Base-by-base conservation (phyloP, 441 rosid species). In the Erodium trifolium region DNA sequence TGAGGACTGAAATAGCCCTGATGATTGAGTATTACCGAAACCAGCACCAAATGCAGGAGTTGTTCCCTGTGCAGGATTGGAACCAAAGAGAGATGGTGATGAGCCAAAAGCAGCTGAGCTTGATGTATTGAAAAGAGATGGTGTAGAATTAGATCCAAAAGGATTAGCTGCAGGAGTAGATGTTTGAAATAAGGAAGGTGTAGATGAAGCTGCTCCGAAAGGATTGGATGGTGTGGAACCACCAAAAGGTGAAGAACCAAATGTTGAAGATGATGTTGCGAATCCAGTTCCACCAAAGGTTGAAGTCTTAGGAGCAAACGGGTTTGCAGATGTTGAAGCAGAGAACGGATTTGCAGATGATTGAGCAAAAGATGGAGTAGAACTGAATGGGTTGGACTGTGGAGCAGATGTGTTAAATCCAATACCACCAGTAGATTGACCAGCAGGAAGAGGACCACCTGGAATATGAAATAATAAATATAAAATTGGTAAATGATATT, bases 371-470 rank as follows among this genome's bases (percentile, higher is more conserved):
- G 87, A 59, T 66, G 80, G 67, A 19, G 84, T 43, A 14, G 79
- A 73, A 76, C 88, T 77, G 76, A 87, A 88, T 31, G 80, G 75
- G 77, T 75, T 87, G 17, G 89, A 39, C 68, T 79, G 83, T 65
- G 81, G 72, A 73, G 82, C 67, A 47, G 88, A 27, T 37, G 70
- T 75, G 67, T 77, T 73, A 68, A 85, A 89, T 70, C 84, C 83
- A 70, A 82, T 37, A 51, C 82, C 89, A 63, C 74, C 81, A 73
- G 86, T 60, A 67, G 85, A 76, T 74, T 84, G 97, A 78, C 85
- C 85, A 73, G 85, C 53, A 75, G 89, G 81, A 76, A 18, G 75
- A 3, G 83, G 86, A 68, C 99, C 99, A 76, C 97, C 98, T 94
- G 85, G 77, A 77, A 76, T 68, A 63, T 53, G 60, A 73, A 49